Evolutionary conservation across 163 green algal species (phyloP).

Genomic region (Chlorella variabilis): DNA sequence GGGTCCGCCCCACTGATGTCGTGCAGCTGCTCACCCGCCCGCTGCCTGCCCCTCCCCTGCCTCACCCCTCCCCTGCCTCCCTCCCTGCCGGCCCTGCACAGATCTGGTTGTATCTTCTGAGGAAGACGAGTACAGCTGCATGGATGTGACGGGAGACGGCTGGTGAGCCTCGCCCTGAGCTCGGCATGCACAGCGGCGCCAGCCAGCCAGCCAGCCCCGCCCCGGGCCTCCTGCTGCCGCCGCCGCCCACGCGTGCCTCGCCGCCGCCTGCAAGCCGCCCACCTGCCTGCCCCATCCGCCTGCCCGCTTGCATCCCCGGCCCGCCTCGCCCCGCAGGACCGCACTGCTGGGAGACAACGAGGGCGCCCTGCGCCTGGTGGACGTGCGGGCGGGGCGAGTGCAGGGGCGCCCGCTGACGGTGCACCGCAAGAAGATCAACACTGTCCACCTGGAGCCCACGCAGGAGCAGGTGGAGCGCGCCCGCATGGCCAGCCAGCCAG

Average conservation of each 20-base stretch:
- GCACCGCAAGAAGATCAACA: constrained; percentile 81
- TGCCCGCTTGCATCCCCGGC: no score
- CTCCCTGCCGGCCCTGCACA: not conserved
- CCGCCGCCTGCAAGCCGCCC: no score
- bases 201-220: no score
- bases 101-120: constrained; percentile 41
- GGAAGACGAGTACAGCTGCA: constrained; percentile 59
- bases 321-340: constrained; percentile 2
- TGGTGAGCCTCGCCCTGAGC: no score
- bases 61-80: no score
- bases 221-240: no score
- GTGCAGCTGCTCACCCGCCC: no score
- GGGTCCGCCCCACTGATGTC: no score
- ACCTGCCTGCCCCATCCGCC: no score
- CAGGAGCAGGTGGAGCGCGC: constrained; percentile 35
- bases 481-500: not conserved
- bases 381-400: constrained; percentile 35
- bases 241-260: no score
- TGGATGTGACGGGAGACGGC: constrained; percentile 45
- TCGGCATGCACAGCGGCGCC: no score
- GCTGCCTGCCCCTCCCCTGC: not conserved
- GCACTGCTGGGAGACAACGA: constrained; percentile 66
- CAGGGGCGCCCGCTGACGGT: constrained; percentile 32
- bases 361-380: constrained; percentile 62
- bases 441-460: constrained; percentile 49